Evolutionary conservation across 2,329 filamentous ascomycete species (phyloP), one percentile per base, ranked within the genome.

Genomic region (Calcarisporium arbuscula): DNA sequence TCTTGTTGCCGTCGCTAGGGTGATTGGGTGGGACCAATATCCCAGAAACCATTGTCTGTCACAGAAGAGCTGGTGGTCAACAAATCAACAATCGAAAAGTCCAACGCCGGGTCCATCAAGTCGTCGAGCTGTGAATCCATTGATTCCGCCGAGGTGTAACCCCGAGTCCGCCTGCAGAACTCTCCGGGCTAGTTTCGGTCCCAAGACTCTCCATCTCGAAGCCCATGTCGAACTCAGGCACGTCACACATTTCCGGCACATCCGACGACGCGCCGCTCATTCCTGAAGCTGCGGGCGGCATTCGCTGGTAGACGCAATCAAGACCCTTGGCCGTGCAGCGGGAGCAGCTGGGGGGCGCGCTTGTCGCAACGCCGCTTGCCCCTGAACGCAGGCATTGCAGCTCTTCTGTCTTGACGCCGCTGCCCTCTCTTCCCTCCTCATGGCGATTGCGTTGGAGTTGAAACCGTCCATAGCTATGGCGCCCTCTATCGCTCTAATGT

Each of bases 291-390:
- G 36, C 42, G 10, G 47, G 52, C 27, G 52, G 61, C 28, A 56
- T 41, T 36, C 52, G 56, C 49, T 58, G 57, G 37, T 70, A 69
- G 19, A 64, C 47, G 45, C 65, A 69, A 27, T 56, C 51, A 34
- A 62, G 54, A 14, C 57, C 55, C 50, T 63, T 65, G 45, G 56
- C 58, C 5, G 52, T 52, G 46, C 64, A 70, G 33, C 64, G 62
- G 16, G 57, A 57, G 47, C 64, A 69, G 29, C 52, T n/a, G 50
- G 12, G 66, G 65, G 8, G 51, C 53, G 29, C 49, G 55, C 55
- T 68, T 68, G 47, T 70, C 65, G 49, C 66, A 70, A 39, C 64
- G 59, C 32, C 65, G 57, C 49, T 70, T 70, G 49, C 63, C 60
- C 34, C 57, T n/a, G 57, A 31, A 69, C 65, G 44, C 66, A 70